These are phyloP conservation scores for Solanum acaule DNA, from an alignment of 257 asterid species.

Conservation along the genomic window DNA sequence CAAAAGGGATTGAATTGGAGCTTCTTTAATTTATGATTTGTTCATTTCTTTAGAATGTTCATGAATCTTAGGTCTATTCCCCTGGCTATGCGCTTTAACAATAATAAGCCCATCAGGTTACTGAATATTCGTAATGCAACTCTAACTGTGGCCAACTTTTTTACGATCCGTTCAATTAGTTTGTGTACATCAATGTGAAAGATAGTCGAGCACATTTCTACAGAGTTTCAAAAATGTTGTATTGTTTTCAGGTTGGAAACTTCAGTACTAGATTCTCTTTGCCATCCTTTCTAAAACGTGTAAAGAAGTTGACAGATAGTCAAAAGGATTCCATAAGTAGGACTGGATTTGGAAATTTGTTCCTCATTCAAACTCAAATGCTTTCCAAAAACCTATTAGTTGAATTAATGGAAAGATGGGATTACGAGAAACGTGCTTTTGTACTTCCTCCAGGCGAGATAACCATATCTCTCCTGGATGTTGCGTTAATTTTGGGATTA, in stretches of 20 bases:
- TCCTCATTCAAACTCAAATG: constrained; percentile 9
- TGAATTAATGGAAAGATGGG: constrained; percentile 21
- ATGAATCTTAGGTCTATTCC: background rate
- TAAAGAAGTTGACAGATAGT: background rate
- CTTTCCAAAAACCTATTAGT: constrained; percentile 9
- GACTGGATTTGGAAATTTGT: constrained; percentile 13
- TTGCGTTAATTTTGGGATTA: constrained; percentile 11
- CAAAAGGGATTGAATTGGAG: background rate
- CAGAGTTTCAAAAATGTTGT: background rate
- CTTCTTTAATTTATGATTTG: background rate
- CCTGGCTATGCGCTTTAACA: background rate
- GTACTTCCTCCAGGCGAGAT: constrained; percentile 7
- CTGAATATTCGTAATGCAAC: background rate
- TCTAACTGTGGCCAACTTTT: background rate
- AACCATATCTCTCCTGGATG: constrained; percentile 10
- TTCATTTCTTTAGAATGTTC: background rate
- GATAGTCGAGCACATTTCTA: background rate
- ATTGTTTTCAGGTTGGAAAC: constrained; percentile 10
- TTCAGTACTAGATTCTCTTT: constrained; percentile 16
- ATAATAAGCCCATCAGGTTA: background rate
- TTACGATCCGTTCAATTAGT: background rate
- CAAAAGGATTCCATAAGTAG: constrained; percentile 11
- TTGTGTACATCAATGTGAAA: background rate
- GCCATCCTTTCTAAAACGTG: constrained; percentile 15
- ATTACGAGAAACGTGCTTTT: constrained; percentile 1